Percentiles rank a stretch among this genome's conserved stretches.
These are phyloP conservation scores for Penicillium argentinense DNA, from an alignment of 495 filamentous ascomycete species.

Conservation along the genomic window DNA sequence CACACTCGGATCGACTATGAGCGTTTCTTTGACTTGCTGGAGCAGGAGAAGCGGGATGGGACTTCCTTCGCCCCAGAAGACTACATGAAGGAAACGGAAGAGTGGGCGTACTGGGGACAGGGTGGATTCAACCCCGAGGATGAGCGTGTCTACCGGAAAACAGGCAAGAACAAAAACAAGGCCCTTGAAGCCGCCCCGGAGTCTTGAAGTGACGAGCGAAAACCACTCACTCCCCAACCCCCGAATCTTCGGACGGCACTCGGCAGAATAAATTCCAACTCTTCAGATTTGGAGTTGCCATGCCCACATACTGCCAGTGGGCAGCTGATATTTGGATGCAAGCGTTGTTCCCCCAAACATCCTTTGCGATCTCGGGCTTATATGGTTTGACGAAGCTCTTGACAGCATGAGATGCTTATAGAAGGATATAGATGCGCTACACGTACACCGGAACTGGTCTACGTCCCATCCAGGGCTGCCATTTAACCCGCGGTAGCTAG, in stretches of 20 bases:
- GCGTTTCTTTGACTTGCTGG: conserved; percentile 81
- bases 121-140: conserved; percentile 93
- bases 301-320: no score
- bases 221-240: not conserved
- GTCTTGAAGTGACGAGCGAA: conserved; percentile 3
- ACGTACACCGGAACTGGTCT: no score
- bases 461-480: no score
- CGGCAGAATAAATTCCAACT: no score
- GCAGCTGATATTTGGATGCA: no score
- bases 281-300: no score
- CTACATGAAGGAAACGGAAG: conserved; percentile 82
- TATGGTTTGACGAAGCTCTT: no score
- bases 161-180: conserved; percentile 39
- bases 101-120: conserved; percentile 93
- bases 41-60: conserved; percentile 57
- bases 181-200: conserved; percentile 6
- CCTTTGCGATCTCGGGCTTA: no score
- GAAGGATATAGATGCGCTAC: no score
- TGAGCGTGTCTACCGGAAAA: conserved; percentile 79
- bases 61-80: conserved; percentile 79
- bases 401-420: no score
- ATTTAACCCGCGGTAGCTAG: no score
- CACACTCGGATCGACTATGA: conserved; percentile 89
- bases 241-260: conserved; percentile 7
- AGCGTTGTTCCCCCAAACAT: no score